Base-by-base conservation (phyloP, 176 grass and related monocot genomes). In the Raddia guianensis region DNA sequence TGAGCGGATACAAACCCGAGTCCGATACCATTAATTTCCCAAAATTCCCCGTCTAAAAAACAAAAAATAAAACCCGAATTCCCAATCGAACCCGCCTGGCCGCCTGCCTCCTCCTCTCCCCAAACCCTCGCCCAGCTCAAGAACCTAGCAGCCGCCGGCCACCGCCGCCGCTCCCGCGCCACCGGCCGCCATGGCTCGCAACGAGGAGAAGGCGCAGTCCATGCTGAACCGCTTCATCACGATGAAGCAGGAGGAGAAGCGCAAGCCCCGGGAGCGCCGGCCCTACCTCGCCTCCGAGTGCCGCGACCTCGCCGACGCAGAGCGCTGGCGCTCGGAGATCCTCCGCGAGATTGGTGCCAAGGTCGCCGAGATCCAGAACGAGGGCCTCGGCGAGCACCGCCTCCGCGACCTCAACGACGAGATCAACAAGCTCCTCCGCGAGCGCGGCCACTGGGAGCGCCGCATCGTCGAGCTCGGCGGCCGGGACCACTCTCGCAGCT, bases 201-300 rank as follows among this genome's bases (percentile, higher is more conserved):
- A 98, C 77, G 90, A 98, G 82, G 96, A 98, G 92, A 98, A 98
- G 67, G 92, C 88, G 54, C 90, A 98, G 86, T 98, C 96, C 8
- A 98, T 98, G 96, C 88, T 98, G 40, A 98, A 98, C 65, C 87
- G 90, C 72, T 98, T 91, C 88, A 92, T 99, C 86, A 86, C 91
- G 81, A 99, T 99, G 96, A 99, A 99, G 90, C 89, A 91, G 84
- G 96, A 99, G 72, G 96, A 99, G 84, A 99, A 93, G 88, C 86
- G 92, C 40, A 99, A 99, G 82, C 96, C 96, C 44, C 88, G 90
- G 53, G 96, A 99, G 84, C 96, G 96, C 19, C 90, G 92, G 49
- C 96, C 96, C 6, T 99, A 82, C 92, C 88, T 99, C 61, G 96
- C 96, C 49, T 88, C 92, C 45, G 92, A 99, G 86, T 99, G 96